Base-by-base conservation (phyloP, 108 stramenopile genomes). In the Pseudonitzschia multistriata region DNA sequence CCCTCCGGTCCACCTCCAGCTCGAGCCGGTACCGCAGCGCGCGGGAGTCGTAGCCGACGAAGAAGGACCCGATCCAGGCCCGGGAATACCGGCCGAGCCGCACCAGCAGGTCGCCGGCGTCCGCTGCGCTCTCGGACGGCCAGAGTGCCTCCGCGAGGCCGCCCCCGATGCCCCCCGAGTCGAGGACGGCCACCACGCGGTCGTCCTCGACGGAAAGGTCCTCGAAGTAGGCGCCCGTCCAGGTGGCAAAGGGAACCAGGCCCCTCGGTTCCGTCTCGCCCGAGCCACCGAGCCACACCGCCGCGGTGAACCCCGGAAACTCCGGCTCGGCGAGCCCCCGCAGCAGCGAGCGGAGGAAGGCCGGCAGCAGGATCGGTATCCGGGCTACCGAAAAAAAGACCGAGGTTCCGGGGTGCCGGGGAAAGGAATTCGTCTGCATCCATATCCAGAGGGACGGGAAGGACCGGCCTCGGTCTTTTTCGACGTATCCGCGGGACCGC, bases 371-470 rank as follows among this genome's bases (percentile, higher is more conserved):
- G 13, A 59, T 30, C 34, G 57, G 57, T 33, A 59, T 59, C 33
- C 57, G 19, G n/a, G 57, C 57, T 0, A 59, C 57, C 0, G 57
- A 59, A 33, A 59, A 59, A 30, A 59, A 59, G 6, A 59, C 5
- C 0, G 57, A 59, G 19, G 57, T 59, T 21, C 57, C 57, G n/a
- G 42, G 42, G 13, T 45, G 42, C 0, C 35, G 33, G 25, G 27
- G 31, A 59, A 59, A 59, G 31, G 57, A 59, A 35, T 59, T 59
- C 1, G 57, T 59, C 34, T 59, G 57, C 34, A 59, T 59, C 57
- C 57, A 59, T 59, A 59, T 59, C 57, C 57, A 59, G 19, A 59
- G 34, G 3, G 57, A 59, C 0, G 57, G 57, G 29, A 59, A 59
- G 31, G 57, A 59, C 29, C 57, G 57, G 34, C 57, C 57, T 14